Base-by-base conservation (phyloP, 2,329 filamentous ascomycete genomes). In the Colletotrichum tanaceti region DNA sequence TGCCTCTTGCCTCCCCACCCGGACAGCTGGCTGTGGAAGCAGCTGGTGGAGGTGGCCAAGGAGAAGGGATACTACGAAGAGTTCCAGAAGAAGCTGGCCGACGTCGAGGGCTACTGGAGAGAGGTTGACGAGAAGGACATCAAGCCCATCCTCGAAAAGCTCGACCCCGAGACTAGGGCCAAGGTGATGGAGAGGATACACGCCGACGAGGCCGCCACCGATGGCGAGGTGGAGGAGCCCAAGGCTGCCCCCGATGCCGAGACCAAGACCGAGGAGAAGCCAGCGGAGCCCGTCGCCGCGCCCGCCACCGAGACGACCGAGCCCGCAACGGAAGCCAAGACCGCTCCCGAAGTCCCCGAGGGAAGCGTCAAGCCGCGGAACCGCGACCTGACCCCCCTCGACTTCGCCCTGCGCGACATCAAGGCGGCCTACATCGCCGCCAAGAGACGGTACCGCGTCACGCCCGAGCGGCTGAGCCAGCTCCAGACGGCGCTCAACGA, bases 1-100 rank as follows among this genome's bases (percentile, higher is more conserved):
- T 93, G 92, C 65, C 92, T 99, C 73, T 82, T 99, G 39, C 96
- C 96, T 22, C 96, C 96, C 0, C 94, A 98, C 77, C 94, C 94
- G 0, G 90, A 91, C 71, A 97, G 93, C 70, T 97, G 88, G 77
- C 80, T 99, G 43, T 94, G 93, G 10, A 92, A 91, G 80, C 93
- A 93, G 76, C 83, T 97, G n/a, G 86, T 89, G n/a, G 89, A 95
- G 74, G 83, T 89, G 61, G 93, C 93, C 0, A 90, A 92, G 77
- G 89, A 93, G 77, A 87, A 91, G 59, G 89, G 89, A 1, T 89
- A 92, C 54, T 81, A 92, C 49, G 91, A 94, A 41, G 88, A 87
- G 11, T 91, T 93, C 72, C 82, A 87, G 44, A 81, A 85, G 66
- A 85, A 91, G 62, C 91, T 97, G 79, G 89, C 87, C 49, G 95